A percentile compares a stretch with the other conserved stretches of the same genome.
phyloP scores from a whole-genome alignment of 2,329 filamentous ascomycete species.

The Fusarium citri region DNA sequence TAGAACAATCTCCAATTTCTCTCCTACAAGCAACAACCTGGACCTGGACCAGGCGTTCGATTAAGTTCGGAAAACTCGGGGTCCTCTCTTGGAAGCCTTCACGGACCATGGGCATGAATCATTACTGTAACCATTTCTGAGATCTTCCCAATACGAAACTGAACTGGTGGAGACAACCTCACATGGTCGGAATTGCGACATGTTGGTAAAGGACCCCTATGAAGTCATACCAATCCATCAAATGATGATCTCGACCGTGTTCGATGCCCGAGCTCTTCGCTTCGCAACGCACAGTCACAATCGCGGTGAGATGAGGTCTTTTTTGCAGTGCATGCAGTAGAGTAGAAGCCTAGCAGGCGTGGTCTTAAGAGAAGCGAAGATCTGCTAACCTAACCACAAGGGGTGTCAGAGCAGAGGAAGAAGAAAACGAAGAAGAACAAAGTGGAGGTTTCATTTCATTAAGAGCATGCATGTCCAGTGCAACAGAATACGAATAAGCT shows the following conservation, averaged over 20 bases:
- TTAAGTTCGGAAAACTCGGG: constrained; percentile 19
- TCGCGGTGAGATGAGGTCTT: constrained; percentile 37
- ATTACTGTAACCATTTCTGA: neutral
- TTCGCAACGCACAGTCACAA: constrained; percentile 39
- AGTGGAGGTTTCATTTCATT: constrained; percentile 41
- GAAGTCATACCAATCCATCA: constrained; percentile 45
- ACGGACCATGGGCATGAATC: constrained; percentile 21
- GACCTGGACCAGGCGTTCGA: constrained; percentile 5
- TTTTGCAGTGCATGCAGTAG: constrained; percentile 10
- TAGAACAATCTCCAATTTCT: constrained; percentile 12
- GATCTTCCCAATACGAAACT: constrained; percentile 5
- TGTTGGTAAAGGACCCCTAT: constrained; percentile 45
- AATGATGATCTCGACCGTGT: constrained; percentile 18
- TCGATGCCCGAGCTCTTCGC: constrained; percentile 35
- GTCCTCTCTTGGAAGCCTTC: constrained; percentile 3
- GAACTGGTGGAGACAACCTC: constrained; percentile 3
- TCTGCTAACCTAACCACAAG: constrained; percentile 18
- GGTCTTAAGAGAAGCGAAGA: constrained; percentile 33
- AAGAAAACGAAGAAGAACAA: constrained; percentile 1
- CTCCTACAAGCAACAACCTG: neutral
- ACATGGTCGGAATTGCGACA: constrained; percentile 13
- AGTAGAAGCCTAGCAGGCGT: constrained; percentile 13
- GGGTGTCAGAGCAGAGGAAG: neutral
- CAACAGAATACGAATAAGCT: constrained; percentile 38
- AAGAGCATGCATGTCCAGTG: constrained; percentile 23